Evolutionary conservation across 441 rosid genomes (phyloP), one percentile per base, ranked within the genome.

Genomic region (Adansonia madagascariensis): DNA sequence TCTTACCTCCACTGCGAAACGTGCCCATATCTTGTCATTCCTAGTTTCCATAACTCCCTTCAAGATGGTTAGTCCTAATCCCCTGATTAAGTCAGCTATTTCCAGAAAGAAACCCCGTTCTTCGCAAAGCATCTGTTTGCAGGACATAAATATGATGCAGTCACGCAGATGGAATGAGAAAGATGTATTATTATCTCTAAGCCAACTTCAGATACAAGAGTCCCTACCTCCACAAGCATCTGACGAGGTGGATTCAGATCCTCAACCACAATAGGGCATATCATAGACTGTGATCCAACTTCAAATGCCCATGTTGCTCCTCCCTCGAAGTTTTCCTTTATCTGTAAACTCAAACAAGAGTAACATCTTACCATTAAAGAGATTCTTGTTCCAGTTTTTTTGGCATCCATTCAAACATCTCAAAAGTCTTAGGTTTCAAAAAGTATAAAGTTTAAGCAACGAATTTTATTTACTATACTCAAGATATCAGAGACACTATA

Each of bases 291-390:
- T 74, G 98, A 91, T 11, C 97, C 97, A 53, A 95, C 97, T 88
- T 95, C 97, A 77, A 86, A 94, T 59, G 97, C 99, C 98, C 97
- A 92, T 61, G 97, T 95, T 22, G 97, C 97, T 72, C 99, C 99
- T 74, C 98, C 97, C 77, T 87, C 93, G 70, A 86, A 88, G 83
- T 83, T 87, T 73, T 89, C 92, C 80, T 88, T 92, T 18, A 90
- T 82, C 99, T 95, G 88, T 79, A 73, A 43, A 57, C 56, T 69
- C 76, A 80, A 71, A 70, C 62, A 79, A 69, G 57, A 61, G 11
- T n/a, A 77, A 52, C 15, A 27, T 47, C 63, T 52, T 47, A 12
- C 10, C 8, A 7, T 10, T 69, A 44, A 22, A 81, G 60, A 52
- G 57, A 49, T 63, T 56, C 68, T 31, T 20, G 5, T 18, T 6